These are phyloP conservation scores for Aspergillus sp. DNA, from an alignment of 2,329 filamentous ascomycete species.

Conservation along the genomic window DNA sequence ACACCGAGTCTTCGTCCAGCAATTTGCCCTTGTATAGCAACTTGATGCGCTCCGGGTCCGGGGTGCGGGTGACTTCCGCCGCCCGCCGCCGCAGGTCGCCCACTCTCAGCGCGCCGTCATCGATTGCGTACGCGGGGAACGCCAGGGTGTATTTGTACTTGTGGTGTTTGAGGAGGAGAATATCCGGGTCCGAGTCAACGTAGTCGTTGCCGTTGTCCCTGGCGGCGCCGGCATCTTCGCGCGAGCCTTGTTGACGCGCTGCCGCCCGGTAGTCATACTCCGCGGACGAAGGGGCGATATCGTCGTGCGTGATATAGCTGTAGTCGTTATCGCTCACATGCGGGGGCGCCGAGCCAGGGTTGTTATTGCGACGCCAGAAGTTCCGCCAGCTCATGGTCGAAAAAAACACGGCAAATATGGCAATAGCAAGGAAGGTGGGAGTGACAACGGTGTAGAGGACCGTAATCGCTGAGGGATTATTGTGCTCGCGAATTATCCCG, in stretches of 20 bases:
- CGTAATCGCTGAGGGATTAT: too few relatives aligned
- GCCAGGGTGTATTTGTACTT: slow-evolving; percentile 35
- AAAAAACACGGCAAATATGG: slow-evolving; percentile 2
- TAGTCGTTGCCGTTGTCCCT: slow-evolving; percentile 17
- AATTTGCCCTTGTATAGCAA: slow-evolving; percentile 42
- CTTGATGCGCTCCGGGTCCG: slow-evolving; percentile 31
- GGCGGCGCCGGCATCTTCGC: not conserved
- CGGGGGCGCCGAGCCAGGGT: slow-evolving; percentile 12
- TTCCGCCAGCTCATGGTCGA: slow-evolving; percentile 30
- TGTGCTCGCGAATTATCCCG: too few relatives aligned
- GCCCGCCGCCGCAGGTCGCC: slow-evolving; percentile 34
- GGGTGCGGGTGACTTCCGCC: slow-evolving; percentile 29
- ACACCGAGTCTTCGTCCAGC: slow-evolving; percentile 32
- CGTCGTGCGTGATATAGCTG: slow-evolving; percentile 31
- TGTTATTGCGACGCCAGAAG: slow-evolving; percentile 22
- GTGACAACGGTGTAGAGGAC: too few relatives aligned
- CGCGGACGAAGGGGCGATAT: slow-evolving; percentile 20
- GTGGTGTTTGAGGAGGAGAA: slow-evolving; percentile 37
- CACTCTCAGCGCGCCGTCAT: slow-evolving; percentile 37
- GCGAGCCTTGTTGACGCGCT: too few relatives aligned
- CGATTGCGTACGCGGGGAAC: slow-evolving; percentile 41
- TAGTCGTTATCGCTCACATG: slow-evolving; percentile 33
- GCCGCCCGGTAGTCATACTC: too few relatives aligned
- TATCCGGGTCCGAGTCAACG: slow-evolving; percentile 29
- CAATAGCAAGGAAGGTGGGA: too few relatives aligned